Conservation (phyloP, 2,329 filamentous ascomycete species). For the Acrocalymma vagum region DNA sequence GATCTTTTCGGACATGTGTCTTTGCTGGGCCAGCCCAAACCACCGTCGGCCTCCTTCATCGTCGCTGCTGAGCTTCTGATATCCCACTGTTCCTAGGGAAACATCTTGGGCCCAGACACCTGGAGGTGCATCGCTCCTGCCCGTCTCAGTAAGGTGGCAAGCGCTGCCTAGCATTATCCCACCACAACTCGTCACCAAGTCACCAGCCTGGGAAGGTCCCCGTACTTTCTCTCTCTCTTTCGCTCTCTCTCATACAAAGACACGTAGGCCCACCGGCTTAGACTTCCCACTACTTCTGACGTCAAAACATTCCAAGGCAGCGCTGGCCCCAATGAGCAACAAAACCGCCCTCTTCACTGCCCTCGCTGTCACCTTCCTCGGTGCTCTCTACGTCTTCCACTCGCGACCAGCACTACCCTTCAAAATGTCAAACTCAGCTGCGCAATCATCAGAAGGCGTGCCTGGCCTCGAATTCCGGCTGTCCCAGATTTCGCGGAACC, state of each 20-base stretch:
- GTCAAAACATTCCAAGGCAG: slow-evolving; percentile 5
- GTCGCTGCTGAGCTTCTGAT: too few relatives aligned
- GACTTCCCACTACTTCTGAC: background rate
- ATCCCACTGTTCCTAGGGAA: too few relatives aligned
- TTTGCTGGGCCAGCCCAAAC: too few relatives aligned
- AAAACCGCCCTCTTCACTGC: slow-evolving; percentile 35
- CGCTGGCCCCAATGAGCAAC: slow-evolving; percentile 31
- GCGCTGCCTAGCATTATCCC: slow-evolving; percentile 21
- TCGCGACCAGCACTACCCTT: slow-evolving; percentile 24
- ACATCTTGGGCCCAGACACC: too few relatives aligned
- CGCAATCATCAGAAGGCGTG: slow-evolving; percentile 17
- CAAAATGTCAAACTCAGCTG: slow-evolving; percentile 27
- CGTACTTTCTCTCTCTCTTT: too few relatives aligned
- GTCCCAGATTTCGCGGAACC: slow-evolving; percentile 35
- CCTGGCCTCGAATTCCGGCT: slow-evolving; percentile 40
- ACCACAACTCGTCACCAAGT: slow-evolving; percentile 5
- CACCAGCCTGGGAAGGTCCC: slow-evolving; percentile 9
- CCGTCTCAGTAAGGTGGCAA: slow-evolving; percentile 22
- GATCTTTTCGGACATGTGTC: too few relatives aligned
- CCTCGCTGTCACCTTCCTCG: slow-evolving; percentile 33
- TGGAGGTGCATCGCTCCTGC: slow-evolving; percentile 18
- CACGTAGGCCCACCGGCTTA: slow-evolving; percentile 4
- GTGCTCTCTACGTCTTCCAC: slow-evolving; percentile 39
- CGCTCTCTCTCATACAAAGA: too few relatives aligned
- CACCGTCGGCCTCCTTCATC: too few relatives aligned